Base-by-base conservation (phyloP, 2,329 filamentous ascomycete species). In the Coccinonectria pachysandricola region DNA sequence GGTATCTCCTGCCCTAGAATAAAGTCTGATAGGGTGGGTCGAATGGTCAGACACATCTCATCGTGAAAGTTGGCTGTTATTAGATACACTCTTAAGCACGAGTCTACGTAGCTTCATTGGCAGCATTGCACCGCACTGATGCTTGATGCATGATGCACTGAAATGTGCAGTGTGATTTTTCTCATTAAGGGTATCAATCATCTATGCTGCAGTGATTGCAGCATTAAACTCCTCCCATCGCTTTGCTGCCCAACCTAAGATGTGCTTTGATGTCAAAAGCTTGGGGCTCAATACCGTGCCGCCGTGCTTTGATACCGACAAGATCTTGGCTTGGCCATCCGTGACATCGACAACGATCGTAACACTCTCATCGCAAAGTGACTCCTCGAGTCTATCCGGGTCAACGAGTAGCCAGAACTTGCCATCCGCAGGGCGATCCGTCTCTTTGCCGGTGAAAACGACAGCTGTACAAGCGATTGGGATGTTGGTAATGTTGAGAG, bases 1-100 rank as follows among this genome's bases (percentile, higher is more conserved):
- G 77, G 79, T 85, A 85, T 85, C 79, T 85, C 77, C 79, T 82
- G 75, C 79, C 76, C 76, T 81, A 69, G 79, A 85, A 71, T 76
- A 58, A 59, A 57, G 54, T 65, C 65, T 84, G 79, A 83, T 71
- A 74, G 75, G 75, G 79, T 75, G 66, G 79, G 79, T 85, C 79
- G 79, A 82, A 78, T 75, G 75, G 75, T 75, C 35, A 70, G 76
- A 75, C 71, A 83, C 76, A 83, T 63, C 45, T 45, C 26, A 28
- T 28, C 13, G 23, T 25, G 22, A 34, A 23, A 24, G n/a, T n/a
- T n/a, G n/a, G n/a, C n/a, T n/a, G n/a, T n/a, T n/a, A n/a, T n/a
- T n/a, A n/a, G n/a, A n/a, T n/a, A n/a, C n/a, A n/a, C n/a, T n/a
- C n/a, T n/a, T n/a, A n/a, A n/a, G n/a, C n/a, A n/a, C n/a, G n/a